Percentiles rank a stretch among this genome's conserved stretches.
Evolutionary conservation across 345 rosid genomes (phyloP).

Genomic region (Acer saccharum): DNA sequence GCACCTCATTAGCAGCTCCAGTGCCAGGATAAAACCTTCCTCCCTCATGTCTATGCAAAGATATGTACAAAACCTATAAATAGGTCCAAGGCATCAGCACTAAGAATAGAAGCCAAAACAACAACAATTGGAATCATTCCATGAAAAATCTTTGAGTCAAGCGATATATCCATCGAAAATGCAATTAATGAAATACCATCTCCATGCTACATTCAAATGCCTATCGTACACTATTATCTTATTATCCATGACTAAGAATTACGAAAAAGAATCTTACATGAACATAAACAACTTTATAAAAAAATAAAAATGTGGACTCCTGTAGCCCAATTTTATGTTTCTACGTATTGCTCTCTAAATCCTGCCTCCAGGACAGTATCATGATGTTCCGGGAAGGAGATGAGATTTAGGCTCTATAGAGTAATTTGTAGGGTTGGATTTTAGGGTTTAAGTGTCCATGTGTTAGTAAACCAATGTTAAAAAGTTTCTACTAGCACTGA

Average conservation of each 20-base stretch:
- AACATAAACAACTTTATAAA: neutral
- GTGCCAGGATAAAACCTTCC: slow-evolving; percentile 93
- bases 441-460: no score
- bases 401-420: no score
- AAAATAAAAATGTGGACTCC: neutral
- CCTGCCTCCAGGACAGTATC: slow-evolving; percentile 7
- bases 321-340: neutral
- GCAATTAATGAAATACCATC: neutral
- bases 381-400: neutral
- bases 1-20: slow-evolving; percentile 87
- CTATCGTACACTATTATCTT: neutral
- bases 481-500: neutral
- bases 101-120: neutral
- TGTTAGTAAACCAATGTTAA: no score
- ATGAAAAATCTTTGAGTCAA: neutral
- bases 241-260: neutral
- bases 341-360: neutral
- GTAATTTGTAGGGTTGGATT: no score
- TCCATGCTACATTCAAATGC: slow-evolving; percentile 14
- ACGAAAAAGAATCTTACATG: neutral
- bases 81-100: slow-evolving; percentile 12
- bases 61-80: slow-evolving; percentile 79
- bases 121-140: slow-evolving; percentile 4
- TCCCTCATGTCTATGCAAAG: slow-evolving; percentile 93
- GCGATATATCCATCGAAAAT: neutral